Evolutionary conservation across 2,329 filamentous ascomycete genomes (phyloP), one percentile per base, ranked within the genome.

Genomic region (Sclerotinia sclerotiorum): DNA sequence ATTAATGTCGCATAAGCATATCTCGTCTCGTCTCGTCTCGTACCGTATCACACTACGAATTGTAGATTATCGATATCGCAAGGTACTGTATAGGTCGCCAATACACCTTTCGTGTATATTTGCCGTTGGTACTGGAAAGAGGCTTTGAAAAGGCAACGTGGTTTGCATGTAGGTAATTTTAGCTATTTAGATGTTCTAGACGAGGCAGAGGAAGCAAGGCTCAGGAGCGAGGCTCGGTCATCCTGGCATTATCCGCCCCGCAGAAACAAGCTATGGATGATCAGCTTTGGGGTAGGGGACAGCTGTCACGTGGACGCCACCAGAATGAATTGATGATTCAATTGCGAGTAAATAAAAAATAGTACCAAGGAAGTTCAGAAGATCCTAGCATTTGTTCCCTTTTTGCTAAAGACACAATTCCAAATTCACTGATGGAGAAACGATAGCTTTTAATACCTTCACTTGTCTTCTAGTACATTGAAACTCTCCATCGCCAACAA

Each of bases 401-500:
- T 17, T n/a, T 62, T 46, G 17, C 44, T 35, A 44, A 49, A 49
- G 46, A 49, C 29, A 35, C 58, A 24, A 32, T 62, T 49, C 29
- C 39, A 48, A 13, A n/a, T 24, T 42, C 51, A 57, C 71, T 71
- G 69, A 74, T 76, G 74, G 73, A 73, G 71, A 71, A 60, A 57
- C 63, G 55, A 70, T 73, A 74, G 55, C 29, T 39, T 10, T 24
- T 24, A 44, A 60, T 24, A 57, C 35, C 64, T 21, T 19, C 44
- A 32, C 27, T 51, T 32, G 3, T 27, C 8, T 24, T 42, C 19
- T 21, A 21, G 46, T 27, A 39, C n/a, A 27, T 51, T 19, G 32
- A 42, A 49, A 17, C 58, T 39, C 32, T 39, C 21, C 46, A 67
- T 46, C 11, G 17, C 7, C 49, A 56, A 73, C 54, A 32, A 90